Evolutionary conservation across 2,329 filamentous ascomycete genomes (phyloP).

Genomic region (Dactylonectria estremocensis): DNA sequence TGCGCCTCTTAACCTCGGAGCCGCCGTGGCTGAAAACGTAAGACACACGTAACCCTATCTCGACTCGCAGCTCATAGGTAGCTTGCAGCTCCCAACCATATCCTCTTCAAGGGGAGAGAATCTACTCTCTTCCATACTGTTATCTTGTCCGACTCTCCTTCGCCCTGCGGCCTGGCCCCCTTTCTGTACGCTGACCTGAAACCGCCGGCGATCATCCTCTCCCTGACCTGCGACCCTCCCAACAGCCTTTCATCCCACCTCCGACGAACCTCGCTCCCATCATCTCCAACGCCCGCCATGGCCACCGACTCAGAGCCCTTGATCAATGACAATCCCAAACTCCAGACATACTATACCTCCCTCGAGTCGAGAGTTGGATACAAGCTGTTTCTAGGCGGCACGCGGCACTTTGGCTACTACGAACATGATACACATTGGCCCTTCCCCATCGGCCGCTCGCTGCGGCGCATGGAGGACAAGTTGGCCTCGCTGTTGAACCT

Average conservation of each 20-base stretch:
- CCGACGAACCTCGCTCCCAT: background rate
- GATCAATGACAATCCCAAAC: constrained; percentile 57
- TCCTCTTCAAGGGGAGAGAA: too few species aligned
- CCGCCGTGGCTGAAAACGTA: too few species aligned
- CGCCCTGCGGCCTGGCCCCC: too few species aligned
- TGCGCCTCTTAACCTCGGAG: too few species aligned
- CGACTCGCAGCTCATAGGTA: too few species aligned
- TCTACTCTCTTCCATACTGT: too few species aligned
- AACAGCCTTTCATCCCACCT: too few species aligned
- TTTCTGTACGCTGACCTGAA: background rate
- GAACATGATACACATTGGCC: constrained; percentile 61
- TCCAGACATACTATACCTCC: constrained; percentile 62
- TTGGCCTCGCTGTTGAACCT: constrained; percentile 57
- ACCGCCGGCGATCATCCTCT: background rate
- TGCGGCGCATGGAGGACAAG: constrained; percentile 67
- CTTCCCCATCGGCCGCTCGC: constrained; percentile 60
- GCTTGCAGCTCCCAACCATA: too few species aligned
- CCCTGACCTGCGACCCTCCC: too few species aligned
- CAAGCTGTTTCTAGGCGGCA: constrained; percentile 60
- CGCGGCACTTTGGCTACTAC: constrained; percentile 67
- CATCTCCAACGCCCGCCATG: background rate
- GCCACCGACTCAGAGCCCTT: constrained; percentile 40
- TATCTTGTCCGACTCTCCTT: too few species aligned
- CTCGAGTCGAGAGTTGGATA: constrained; percentile 62
- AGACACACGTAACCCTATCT: too few species aligned